Conservation (phyloP, 345 rosid species). For the Syzygium grande region DNA sequence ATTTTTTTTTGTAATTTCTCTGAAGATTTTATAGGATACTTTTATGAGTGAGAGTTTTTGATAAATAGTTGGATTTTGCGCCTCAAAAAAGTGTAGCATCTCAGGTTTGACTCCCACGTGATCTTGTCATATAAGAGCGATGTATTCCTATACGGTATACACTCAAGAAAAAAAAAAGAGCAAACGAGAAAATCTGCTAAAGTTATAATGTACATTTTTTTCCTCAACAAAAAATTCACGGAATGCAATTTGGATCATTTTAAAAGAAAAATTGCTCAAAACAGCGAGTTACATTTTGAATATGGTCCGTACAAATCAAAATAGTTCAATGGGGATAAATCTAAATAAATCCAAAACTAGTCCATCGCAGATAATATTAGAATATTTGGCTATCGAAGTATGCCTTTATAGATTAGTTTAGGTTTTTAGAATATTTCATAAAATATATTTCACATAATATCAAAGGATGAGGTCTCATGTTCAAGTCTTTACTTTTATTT, state of each 20-base stretch:
- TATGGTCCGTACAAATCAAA: neutral
- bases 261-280: neutral
- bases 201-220: too few species aligned
- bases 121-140: neutral
- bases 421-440: too few species aligned
- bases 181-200: neutral
- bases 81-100: neutral
- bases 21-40: too few species aligned
- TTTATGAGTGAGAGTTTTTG: neutral
- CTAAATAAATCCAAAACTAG: too few species aligned
- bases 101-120: neutral
- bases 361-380: neutral
- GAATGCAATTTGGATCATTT: too few species aligned
- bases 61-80: neutral
- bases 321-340: neutral
- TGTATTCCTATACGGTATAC: neutral
- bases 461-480: neutral
- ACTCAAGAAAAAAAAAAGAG: too few species aligned
- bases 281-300: neutral
- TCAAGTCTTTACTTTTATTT: neutral
- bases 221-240: neutral
- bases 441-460: too few species aligned
- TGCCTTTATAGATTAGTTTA: too few species aligned
- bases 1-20: too few species aligned
- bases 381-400: too few species aligned